Percentiles rank a stretch among this genome's conserved stretches.
Conservation (phyloP, 352 stramenopile species). For the Halophytophthora polymorphica region DNA sequence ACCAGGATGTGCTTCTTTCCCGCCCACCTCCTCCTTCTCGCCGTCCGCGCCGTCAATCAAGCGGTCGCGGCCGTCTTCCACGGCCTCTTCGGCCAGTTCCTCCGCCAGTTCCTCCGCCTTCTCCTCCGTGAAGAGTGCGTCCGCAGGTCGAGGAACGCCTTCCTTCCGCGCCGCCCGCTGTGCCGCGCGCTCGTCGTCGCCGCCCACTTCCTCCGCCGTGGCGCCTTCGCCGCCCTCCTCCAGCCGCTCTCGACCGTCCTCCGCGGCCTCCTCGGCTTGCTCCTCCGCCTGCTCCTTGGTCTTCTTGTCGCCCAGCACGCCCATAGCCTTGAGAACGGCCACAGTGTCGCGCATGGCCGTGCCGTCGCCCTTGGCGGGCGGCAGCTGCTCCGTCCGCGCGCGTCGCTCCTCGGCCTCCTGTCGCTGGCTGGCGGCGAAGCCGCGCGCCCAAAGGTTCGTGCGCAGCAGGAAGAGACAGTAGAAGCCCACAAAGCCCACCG, state of each 20-base stretch:
- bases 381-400: conserved; percentile 3
- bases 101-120: conserved; percentile 7
- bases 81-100: conserved; percentile 12
- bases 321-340: conserved; percentile 12
- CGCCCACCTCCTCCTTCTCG: conserved; percentile 17
- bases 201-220: conserved; percentile 14
- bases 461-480: conserved; percentile 40
- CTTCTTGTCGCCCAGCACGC: conserved; percentile 7
- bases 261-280: conserved; percentile 10
- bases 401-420: conserved; percentile 2
- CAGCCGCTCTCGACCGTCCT: conserved; percentile 15
- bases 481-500: conserved; percentile 24
- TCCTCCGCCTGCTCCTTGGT: conserved; percentile 9
- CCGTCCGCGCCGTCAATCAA: conserved; percentile 13
- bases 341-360: conserved; percentile 15
- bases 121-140: conserved; percentile 2
- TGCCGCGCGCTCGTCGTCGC: conserved; percentile 1
- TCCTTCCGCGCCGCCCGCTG: too few species aligned
- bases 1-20: conserved; percentile 16
- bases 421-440: conserved; percentile 6
- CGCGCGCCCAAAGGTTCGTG: conserved; percentile 25
- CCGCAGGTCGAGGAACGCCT: too few species aligned
- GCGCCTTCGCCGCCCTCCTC: conserved; percentile 13
- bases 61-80: conserved; percentile 12
- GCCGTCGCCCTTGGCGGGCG: neutral